Evolutionary conservation across 768 basidiomycete species (phyloP), one percentile per base, ranked within the genome.

Genomic region (Boletellus sp.): DNA sequence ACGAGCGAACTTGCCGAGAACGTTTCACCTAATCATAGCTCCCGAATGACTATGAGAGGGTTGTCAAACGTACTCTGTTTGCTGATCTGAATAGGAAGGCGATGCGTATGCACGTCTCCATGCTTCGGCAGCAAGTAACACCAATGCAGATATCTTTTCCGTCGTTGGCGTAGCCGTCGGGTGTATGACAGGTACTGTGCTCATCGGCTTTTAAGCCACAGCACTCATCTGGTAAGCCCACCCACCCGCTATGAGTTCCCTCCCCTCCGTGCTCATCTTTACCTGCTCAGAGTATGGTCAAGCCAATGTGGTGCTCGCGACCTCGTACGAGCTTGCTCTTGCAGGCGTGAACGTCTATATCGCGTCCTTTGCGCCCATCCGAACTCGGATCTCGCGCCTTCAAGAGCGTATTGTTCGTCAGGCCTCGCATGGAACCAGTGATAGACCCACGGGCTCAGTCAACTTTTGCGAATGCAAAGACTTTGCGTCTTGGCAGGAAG

Each of bases 311-410:
- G 8, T 3, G n/a, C 34, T 45, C 13, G 52, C 57, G 16, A 54
- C 42, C 7, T 20, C 56, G 12, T 58, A 54, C 8, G 56, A 58
- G 24, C 56, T 58, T 6, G 57, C 44, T 7, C 42, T 58, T 11
- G 41, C 44, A 4, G 52, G 49, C 4, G 46, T 32, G 10, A 38
- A 55, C 26, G 47, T 58, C 13, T 19, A n/a, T 20, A 41, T 58
- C 3, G 50, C 56, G 1, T 58, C 50, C 15, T 58, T 55, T 9
- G n/a, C 44, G 22, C 11, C 56, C 2, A 56, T 58, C 37, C 10
- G 16, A 42, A 3, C 37, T 16, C 52, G 56, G n/a, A 20, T 58
- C 15, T 22, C 17, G 9, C 46, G 35, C 13, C 20, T 58, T 24
- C 49, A 46, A 41, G 56, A 51, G 20, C 42, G 44, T 36, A 12